Conservation (phyloP, 345 rosid species). For the Zanthoxylum bungeanum region DNA sequence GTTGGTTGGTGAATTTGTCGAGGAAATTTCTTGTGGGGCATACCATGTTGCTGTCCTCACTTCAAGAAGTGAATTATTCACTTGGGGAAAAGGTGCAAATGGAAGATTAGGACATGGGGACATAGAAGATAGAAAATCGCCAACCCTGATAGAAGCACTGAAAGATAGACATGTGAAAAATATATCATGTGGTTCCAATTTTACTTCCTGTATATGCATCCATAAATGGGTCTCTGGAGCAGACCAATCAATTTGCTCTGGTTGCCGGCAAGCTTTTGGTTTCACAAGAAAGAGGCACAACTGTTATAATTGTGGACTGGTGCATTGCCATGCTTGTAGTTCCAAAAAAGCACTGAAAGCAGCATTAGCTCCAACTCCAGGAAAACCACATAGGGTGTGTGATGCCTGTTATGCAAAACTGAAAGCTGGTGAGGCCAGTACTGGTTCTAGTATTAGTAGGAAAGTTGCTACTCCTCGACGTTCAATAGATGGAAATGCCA, state of each 20-base stretch:
- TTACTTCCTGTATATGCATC: constrained; percentile 81
- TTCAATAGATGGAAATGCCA: constrained; percentile 50
- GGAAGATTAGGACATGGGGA: constrained; percentile 96
- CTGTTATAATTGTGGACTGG: constrained; percentile 91
- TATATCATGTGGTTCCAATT: constrained; percentile 91
- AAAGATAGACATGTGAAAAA: constrained; percentile 85
- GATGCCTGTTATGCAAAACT: constrained; percentile 86
- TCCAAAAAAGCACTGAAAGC: constrained; percentile 92
- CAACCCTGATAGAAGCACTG: constrained; percentile 79
- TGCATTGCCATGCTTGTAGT: constrained; percentile 94
- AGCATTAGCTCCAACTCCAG: constrained; percentile 97
- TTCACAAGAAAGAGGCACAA: constrained; percentile 95
- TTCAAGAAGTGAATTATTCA: constrained; percentile 88
- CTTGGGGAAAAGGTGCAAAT: constrained; percentile 94
- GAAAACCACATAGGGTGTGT: constrained; percentile 94
- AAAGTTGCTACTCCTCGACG: constrained; percentile 38
- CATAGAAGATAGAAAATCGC: constrained; percentile 60
- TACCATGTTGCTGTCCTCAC: constrained; percentile 82
- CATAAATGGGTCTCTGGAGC: constrained; percentile 97
- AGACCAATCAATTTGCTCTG: constrained; percentile 90
- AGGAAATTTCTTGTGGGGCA: constrained; percentile 89
- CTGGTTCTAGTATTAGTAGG: constrained; percentile 30
- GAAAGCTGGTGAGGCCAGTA: constrained; percentile 68
- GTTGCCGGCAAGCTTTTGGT: constrained; percentile 91
- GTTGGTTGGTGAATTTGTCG: constrained; percentile 90